phyloP scores from a whole-genome alignment of 495 filamentous ascomycete genomes.

The Aspergillus steynii region DNA sequence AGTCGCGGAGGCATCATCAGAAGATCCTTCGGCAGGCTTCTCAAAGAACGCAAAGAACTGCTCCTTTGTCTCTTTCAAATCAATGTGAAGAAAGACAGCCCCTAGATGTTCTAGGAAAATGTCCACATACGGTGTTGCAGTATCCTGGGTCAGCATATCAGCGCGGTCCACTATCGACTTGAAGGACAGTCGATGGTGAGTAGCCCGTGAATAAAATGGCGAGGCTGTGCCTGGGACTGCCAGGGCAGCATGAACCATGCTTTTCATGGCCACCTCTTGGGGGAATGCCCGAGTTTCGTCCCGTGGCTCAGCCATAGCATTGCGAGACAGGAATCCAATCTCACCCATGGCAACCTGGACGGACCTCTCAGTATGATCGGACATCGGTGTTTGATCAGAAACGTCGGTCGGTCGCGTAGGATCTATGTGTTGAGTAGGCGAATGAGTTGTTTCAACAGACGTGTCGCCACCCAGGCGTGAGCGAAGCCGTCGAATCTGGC shows the following conservation, averaged over 20 bases:
- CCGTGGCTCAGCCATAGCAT: conserved; percentile 32
- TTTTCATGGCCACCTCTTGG: conserved; percentile 22
- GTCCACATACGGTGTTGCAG: conserved; percentile 17
- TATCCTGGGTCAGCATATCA: conserved; percentile 3
- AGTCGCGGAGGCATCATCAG: no score
- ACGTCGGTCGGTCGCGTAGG: no score
- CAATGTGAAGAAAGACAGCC: conserved; percentile 17
- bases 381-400: no score
- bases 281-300: conserved; percentile 23
- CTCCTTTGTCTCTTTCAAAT: conserved; percentile 6
- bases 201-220: conserved; percentile 5
- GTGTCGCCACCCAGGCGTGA: conserved; percentile 4
- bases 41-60: conserved; percentile 21
- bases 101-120: conserved; percentile 15
- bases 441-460: background rate
- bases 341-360: conserved; percentile 31
- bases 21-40: background rate
- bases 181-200: background rate
- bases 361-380: background rate
- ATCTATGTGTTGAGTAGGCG: background rate
- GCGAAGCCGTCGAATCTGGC: conserved; percentile 15
- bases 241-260: conserved; percentile 25
- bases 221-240: conserved; percentile 20
- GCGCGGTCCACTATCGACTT: conserved; percentile 4
- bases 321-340: conserved; percentile 31